phyloP scores from a whole-genome alignment of 2,329 filamentous ascomycete species.

The Ophiostoma himal-ulmi region DNA sequence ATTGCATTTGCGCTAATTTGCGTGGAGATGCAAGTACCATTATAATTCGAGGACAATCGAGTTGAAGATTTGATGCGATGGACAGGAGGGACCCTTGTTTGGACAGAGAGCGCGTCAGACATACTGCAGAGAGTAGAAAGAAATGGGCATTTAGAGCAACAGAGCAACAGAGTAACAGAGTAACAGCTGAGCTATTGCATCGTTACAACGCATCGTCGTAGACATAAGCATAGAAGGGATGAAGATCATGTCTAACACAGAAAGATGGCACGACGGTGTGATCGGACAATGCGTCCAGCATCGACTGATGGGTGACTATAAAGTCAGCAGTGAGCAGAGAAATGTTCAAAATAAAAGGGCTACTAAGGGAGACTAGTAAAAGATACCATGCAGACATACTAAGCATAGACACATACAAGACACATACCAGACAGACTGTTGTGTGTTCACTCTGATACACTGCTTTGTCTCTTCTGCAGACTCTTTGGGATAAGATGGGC shows the following conservation, averaged over 20 bases:
- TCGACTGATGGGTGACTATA: neutral
- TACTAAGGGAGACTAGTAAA: neutral
- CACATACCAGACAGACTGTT: slow-evolving; percentile 1
- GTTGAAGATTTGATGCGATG: neutral
- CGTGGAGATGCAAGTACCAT: neutral
- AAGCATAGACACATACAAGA: neutral
- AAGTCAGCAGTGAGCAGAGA: neutral
- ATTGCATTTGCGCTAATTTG: neutral
- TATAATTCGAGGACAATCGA: neutral
- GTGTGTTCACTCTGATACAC: slow-evolving; percentile 16
- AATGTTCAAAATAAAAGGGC: neutral
- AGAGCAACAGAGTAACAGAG: neutral
- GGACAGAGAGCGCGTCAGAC: too few species aligned
- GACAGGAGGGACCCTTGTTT: slow-evolving; percentile 2
- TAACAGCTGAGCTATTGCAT: neutral
- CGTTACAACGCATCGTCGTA: neutral
- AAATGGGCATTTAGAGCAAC: neutral
- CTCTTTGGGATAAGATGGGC: slow-evolving; percentile 8
- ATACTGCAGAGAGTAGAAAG: neutral
- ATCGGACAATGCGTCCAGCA: neutral
- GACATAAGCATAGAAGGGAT: slow-evolving; percentile 1
- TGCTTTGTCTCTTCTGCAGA: neutral
- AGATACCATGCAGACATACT: neutral
- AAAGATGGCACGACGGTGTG: neutral
- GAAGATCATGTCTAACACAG: slow-evolving; percentile 5